phyloP scores from a whole-genome alignment of 768 basidiomycete genomes.

The Hypholoma sublateritium region DNA sequence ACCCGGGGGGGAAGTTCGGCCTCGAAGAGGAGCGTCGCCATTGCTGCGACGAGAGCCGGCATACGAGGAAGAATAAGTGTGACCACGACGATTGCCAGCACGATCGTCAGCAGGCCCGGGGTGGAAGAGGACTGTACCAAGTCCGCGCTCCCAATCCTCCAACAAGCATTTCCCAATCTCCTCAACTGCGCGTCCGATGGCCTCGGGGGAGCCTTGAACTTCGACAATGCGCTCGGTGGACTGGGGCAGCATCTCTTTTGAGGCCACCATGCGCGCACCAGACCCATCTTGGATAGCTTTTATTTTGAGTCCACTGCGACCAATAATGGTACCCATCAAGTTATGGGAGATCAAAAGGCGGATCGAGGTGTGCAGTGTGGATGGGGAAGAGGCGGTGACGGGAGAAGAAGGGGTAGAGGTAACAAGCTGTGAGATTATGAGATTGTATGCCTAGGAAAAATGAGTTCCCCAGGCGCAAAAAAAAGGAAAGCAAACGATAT shows the following conservation, averaged over 20 bases:
- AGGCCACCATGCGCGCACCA: slow-evolving; percentile 97
- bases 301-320: slow-evolving; percentile 94
- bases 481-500: slow-evolving; percentile 1
- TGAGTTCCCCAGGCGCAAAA: slow-evolving; percentile 11
- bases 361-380: slow-evolving; percentile 81
- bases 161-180: slow-evolving; percentile 95
- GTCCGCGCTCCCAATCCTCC: slow-evolving; percentile 95
- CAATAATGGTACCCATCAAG: slow-evolving; percentile 99
- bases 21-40: slow-evolving; percentile 50
- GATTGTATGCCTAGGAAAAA: slow-evolving; percentile 77
- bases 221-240: slow-evolving; percentile 99
- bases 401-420: slow-evolving; percentile 76
- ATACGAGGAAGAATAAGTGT: slow-evolving; percentile 50
- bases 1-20: slow-evolving; percentile 49
- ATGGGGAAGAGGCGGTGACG: slow-evolving; percentile 64
- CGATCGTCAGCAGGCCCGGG: slow-evolving; percentile 85
- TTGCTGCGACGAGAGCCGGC: slow-evolving; percentile 60
- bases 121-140: slow-evolving; percentile 94
- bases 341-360: slow-evolving; percentile 98
- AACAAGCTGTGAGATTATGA: slow-evolving; percentile 91
- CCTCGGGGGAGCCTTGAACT: slow-evolving; percentile 90
- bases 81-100: slow-evolving; percentile 49
- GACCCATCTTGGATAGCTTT: slow-evolving; percentile 98
- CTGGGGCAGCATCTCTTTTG: slow-evolving; percentile 98
- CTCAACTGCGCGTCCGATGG: slow-evolving; percentile 90